Conservation (phyloP, 768 basidiomycete species). For the Infundibulicybe gibba region DNA sequence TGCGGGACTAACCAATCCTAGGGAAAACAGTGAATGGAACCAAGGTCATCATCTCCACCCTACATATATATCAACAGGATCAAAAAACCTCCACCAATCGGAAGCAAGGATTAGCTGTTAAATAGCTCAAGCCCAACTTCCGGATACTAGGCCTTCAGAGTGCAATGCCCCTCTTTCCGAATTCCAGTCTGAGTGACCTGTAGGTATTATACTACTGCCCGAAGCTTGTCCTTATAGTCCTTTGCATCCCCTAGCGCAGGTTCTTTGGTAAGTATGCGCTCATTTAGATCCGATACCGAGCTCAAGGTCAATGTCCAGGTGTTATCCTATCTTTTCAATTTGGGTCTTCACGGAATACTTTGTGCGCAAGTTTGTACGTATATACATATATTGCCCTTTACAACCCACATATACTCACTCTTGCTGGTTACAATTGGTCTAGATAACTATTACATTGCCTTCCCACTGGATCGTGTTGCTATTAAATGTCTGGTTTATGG, state of each 20-base stretch:
- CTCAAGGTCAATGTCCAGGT: conserved; percentile 11
- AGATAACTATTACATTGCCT: conserved; percentile 29
- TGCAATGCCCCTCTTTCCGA: too few species aligned
- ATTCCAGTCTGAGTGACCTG: too few species aligned
- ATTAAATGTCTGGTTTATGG: conserved; percentile 22
- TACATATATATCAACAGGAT: too few species aligned
- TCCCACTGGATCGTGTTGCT: conserved; percentile 19
- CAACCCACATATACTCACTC: neutral
- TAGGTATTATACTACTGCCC: too few species aligned
- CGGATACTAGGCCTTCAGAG: too few species aligned
- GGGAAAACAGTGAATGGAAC: too few species aligned
- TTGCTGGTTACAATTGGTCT: neutral
- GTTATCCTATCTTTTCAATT: conserved; percentile 24
- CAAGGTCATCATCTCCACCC: too few species aligned
- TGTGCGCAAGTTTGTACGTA: conserved; percentile 26
- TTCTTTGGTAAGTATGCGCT: conserved; percentile 11
- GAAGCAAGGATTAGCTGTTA: too few species aligned
- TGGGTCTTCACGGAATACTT: conserved; percentile 23
- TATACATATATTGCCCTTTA: neutral
- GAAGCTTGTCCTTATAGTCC: too few species aligned
- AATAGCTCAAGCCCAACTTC: too few species aligned
- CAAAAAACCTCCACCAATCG: too few species aligned
- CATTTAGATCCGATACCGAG: neutral
- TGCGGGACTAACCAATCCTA: too few species aligned
- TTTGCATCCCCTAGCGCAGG: conserved; percentile 9